Evolutionary conservation across 2,329 filamentous ascomycete genomes (phyloP).

Genomic region (Aspergillus candidus): DNA sequence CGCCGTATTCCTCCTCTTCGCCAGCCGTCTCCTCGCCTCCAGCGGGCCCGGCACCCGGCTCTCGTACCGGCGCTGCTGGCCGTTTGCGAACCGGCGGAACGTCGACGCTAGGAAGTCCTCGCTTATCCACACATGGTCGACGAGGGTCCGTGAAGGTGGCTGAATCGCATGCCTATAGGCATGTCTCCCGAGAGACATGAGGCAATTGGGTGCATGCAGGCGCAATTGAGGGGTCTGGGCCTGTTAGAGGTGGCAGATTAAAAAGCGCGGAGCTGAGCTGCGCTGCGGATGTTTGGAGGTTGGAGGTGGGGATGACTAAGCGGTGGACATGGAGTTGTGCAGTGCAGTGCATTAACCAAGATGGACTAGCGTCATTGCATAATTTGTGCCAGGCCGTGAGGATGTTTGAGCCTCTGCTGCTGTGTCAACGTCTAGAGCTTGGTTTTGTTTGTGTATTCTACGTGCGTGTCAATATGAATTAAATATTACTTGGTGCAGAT

Average conservation of each 20-base stretch:
- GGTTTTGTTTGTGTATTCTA: too few relatives aligned
- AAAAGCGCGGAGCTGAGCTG: slow-evolving; percentile 2
- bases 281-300: background rate
- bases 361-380: too few relatives aligned
- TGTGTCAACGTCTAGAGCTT: too few relatives aligned
- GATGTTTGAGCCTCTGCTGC: too few relatives aligned
- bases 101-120: slow-evolving; percentile 41
- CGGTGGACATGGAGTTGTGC: background rate
- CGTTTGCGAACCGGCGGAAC: slow-evolving; percentile 44
- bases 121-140: slow-evolving; percentile 42
- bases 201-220: slow-evolving; percentile 15
- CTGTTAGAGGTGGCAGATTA: slow-evolving; percentile 8
- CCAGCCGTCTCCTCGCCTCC: slow-evolving; percentile 52
- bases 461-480: too few relatives aligned
- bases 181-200: slow-evolving; percentile 40
- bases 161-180: slow-evolving; percentile 35
- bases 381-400: too few relatives aligned
- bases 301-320: slow-evolving; percentile 20
- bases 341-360: too few relatives aligned
- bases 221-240: background rate
- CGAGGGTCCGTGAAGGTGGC: slow-evolving; percentile 18
- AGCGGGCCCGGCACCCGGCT: slow-evolving; percentile 58
- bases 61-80: slow-evolving; percentile 47
- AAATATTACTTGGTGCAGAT: too few relatives aligned
- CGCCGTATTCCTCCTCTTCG: slow-evolving; percentile 51